Conservation (phyloP, 352 stramenopile species). For the Globisporangium barbulae region DNA sequence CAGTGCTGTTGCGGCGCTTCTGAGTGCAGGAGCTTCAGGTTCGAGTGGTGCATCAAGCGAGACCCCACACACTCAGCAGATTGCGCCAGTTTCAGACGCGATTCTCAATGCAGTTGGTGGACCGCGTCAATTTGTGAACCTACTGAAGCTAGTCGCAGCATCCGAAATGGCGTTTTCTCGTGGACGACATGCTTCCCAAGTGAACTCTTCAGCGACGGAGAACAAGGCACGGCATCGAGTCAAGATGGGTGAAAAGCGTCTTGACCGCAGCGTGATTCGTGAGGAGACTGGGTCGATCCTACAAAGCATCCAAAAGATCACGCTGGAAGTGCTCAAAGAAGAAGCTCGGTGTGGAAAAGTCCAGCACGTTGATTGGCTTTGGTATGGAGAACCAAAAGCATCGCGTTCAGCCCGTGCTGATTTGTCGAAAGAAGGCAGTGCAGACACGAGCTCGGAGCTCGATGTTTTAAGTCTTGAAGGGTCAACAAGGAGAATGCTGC, state of each 20-base stretch:
- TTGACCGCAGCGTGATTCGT: background rate
- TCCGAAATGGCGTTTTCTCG: conserved; percentile 68
- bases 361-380: conserved; percentile 18
- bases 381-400: background rate
- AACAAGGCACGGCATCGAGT: background rate
- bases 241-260: background rate
- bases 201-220: background rate
- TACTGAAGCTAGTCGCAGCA: conserved; percentile 79
- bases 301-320: conserved; percentile 45
- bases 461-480: background rate
- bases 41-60: conserved; percentile 5
- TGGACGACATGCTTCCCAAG: background rate
- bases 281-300: conserved; percentile 44
- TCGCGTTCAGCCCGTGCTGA: background rate
- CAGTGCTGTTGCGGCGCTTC: conserved; percentile 40
- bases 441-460: background rate
- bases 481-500: background rate
- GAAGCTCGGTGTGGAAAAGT: conserved; percentile 41
- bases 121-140: conserved; percentile 68
- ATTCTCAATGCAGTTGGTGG: conserved; percentile 60
- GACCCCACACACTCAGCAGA: conserved; percentile 9
- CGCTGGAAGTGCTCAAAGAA: conserved; percentile 52
- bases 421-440: background rate
- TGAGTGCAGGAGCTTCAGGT: conserved; percentile 15
- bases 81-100: conserved; percentile 24